These are phyloP conservation scores for Mortierella polycephala DNA, from an alignment of 371 early-diverging fungal genomes.

Conservation along the genomic window DNA sequence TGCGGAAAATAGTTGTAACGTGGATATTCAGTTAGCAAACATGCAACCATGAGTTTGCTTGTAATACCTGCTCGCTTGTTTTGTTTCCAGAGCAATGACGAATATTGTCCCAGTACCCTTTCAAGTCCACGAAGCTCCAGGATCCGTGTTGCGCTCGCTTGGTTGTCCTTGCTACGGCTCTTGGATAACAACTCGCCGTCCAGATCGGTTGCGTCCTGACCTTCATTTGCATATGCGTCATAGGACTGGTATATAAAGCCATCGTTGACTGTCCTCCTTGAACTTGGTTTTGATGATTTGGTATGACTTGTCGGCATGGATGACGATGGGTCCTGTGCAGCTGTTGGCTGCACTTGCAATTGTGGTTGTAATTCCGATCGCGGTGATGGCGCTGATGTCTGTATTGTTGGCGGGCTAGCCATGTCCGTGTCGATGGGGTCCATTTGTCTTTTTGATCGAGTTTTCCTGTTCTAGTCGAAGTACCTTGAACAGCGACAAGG, in stretches of 20 bases:
- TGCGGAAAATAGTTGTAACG: not conserved
- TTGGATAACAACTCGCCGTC: not conserved
- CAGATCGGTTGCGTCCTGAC: not conserved
- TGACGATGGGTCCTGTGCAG: not conserved
- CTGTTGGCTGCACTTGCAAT: not conserved
- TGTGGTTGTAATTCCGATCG: not conserved
- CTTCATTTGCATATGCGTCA: constrained; percentile 2
- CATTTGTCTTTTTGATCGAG: no score
- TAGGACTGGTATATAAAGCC: constrained; percentile 49
- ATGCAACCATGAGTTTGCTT: not conserved
- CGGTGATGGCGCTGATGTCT: constrained; percentile 4
- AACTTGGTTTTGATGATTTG: constrained; percentile 8
- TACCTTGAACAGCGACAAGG: no score
- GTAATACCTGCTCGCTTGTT: not conserved
- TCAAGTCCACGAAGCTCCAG: constrained; percentile 48
- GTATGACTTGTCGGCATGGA: not conserved
- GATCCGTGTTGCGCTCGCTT: constrained; percentile 41
- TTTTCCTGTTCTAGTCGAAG: no score
- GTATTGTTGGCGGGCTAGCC: constrained; percentile 41
- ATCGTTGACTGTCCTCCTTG: constrained; percentile 21
- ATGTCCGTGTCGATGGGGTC: constrained; percentile 27
- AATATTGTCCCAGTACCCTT: constrained; percentile 16
- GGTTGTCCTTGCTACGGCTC: constrained; percentile 6
- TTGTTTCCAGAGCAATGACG: not conserved
- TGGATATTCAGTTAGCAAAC: not conserved